These are phyloP conservation scores for Diplodia scrobiculata DNA, from an alignment of 2,329 filamentous ascomycete species.

Conservation along the genomic window DNA sequence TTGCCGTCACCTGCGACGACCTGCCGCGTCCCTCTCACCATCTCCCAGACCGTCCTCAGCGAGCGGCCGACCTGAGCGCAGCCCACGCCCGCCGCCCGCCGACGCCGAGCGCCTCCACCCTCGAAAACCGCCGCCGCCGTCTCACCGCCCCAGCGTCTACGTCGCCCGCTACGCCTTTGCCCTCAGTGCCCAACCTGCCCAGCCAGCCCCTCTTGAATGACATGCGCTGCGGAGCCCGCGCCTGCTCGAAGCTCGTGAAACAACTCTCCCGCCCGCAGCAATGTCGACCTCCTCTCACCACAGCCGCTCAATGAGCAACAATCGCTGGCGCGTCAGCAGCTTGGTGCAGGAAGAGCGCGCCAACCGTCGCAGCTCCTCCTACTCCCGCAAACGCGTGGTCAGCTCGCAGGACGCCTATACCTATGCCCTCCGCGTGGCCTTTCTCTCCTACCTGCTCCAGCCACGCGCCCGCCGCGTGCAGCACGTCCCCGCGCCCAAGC, in stretches of 20 bases:
- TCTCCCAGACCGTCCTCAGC: background rate
- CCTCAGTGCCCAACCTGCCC: slow-evolving; percentile 24
- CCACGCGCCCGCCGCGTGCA: slow-evolving; percentile 87
- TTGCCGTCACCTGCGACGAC: slow-evolving; percentile 22
- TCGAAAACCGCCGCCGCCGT: background rate
- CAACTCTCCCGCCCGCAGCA: background rate
- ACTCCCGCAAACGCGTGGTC: slow-evolving; percentile 44
- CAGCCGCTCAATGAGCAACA: slow-evolving; percentile 30
- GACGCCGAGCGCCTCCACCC: background rate
- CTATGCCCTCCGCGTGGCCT: slow-evolving; percentile 86
- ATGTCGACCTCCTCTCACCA: slow-evolving; percentile 28
- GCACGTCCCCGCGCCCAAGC: slow-evolving; percentile 68
- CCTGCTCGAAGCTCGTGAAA: slow-evolving; percentile 12
- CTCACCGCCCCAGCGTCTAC: slow-evolving; percentile 21
- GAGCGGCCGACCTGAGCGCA: slow-evolving; percentile 1
- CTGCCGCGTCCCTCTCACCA: slow-evolving; percentile 17
- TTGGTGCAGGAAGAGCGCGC: slow-evolving; percentile 46
- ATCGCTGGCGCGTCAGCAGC: slow-evolving; percentile 48
- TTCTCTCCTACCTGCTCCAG: slow-evolving; percentile 88
- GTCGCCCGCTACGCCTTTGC: slow-evolving; percentile 16
- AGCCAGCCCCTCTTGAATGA: slow-evolving; percentile 25
- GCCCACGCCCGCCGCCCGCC: slow-evolving; percentile 6
- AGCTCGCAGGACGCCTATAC: slow-evolving; percentile 79
- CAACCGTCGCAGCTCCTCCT: slow-evolving; percentile 45
- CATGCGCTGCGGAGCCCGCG: slow-evolving; percentile 23